These are phyloP conservation scores for Pterocarpus santalinus DNA, from an alignment of 306 rosid species.

Conservation along the genomic window DNA sequence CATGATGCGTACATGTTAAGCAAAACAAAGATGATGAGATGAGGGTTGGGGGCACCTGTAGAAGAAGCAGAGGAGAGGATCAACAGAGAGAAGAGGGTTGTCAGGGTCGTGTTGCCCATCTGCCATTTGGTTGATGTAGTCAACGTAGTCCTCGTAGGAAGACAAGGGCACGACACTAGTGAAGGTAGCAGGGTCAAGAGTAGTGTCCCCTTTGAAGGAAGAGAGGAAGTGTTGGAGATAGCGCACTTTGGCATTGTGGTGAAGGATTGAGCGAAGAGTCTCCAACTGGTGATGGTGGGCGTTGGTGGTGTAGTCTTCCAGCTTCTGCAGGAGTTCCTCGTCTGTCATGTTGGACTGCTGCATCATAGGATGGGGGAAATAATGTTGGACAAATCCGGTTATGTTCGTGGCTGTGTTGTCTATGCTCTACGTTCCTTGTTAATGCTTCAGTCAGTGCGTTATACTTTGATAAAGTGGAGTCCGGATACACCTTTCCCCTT, in stretches of 20 bases:
- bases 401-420: too few relatives aligned
- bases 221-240: constrained; percentile 55
- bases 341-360: constrained; percentile 41
- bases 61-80: constrained; percentile 74
- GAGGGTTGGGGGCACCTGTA: constrained; percentile 50
- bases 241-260: constrained; percentile 48
- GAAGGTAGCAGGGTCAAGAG: constrained; percentile 50
- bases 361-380: background rate
- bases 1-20: too few relatives aligned
- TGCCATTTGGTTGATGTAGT: constrained; percentile 56
- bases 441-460: too few relatives aligned
- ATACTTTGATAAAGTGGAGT: too few relatives aligned
- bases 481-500: too few relatives aligned
- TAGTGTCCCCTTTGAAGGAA: background rate
- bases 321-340: constrained; percentile 47
- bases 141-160: constrained; percentile 61
- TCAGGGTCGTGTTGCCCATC: constrained; percentile 34
- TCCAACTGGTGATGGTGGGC: constrained; percentile 58
- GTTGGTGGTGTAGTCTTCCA: constrained; percentile 55
- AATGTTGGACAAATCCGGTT: too few relatives aligned
- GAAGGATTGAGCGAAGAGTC: constrained; percentile 57
- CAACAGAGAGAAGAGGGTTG: constrained; percentile 65
- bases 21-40: too few relatives aligned
- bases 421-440: too few relatives aligned
- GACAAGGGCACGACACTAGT: constrained; percentile 59